Conservation (phyloP, 2,329 filamentous ascomycete species). For the Hymenoscyphus occultus region DNA sequence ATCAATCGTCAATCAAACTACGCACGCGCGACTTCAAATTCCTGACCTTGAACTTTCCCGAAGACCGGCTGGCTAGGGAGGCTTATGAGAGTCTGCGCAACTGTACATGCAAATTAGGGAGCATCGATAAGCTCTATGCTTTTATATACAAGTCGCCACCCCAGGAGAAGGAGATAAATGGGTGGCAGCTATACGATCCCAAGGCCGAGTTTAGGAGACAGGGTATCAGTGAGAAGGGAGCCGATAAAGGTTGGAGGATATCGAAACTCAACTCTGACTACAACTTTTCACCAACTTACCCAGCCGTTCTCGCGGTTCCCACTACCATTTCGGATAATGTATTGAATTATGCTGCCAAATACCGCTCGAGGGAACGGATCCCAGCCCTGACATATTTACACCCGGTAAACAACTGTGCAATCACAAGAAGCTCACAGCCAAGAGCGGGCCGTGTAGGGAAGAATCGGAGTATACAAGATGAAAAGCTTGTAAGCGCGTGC, state of each 20-base stretch:
- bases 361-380: slow-evolving; percentile 84
- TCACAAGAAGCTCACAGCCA: slow-evolving; percentile 91
- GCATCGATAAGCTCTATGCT: slow-evolving; percentile 85
- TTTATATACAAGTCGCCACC: slow-evolving; percentile 78
- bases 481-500: slow-evolving; percentile 87
- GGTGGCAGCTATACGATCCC: slow-evolving; percentile 83
- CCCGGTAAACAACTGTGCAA: slow-evolving; percentile 92
- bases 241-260: slow-evolving; percentile 68
- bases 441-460: slow-evolving; percentile 73
- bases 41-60: slow-evolving; percentile 82
- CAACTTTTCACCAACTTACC: slow-evolving; percentile 88
- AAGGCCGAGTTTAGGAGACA: slow-evolving; percentile 82
- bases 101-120: slow-evolving; percentile 77
- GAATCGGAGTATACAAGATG: slow-evolving; percentile 92
- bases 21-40: slow-evolving; percentile 92
- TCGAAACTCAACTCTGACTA: slow-evolving; percentile 89
- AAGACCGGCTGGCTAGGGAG: slow-evolving; percentile 72
- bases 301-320: slow-evolving; percentile 78
- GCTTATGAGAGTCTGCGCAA: slow-evolving; percentile 82
- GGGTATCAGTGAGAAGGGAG: slow-evolving; percentile 79
- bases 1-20: slow-evolving; percentile 79
- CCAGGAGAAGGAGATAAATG: slow-evolving; percentile 70
- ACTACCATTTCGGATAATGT: slow-evolving; percentile 93
- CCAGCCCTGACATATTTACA: slow-evolving; percentile 93
- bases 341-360: slow-evolving; percentile 86